Conservation (phyloP, 2,329 filamentous ascomycete species). For the Bisporella sp. region DNA sequence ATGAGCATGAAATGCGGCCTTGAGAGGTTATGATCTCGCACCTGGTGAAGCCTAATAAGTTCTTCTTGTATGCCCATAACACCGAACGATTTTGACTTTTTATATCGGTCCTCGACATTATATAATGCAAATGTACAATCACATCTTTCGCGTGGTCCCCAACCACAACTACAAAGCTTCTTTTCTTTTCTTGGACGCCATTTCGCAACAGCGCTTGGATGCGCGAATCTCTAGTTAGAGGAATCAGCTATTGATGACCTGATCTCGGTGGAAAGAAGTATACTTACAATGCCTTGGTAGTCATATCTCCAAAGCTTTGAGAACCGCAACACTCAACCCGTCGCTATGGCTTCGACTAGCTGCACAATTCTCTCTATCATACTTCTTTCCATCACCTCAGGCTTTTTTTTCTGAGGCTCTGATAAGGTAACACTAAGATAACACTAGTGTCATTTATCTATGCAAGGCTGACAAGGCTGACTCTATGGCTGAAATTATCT, state of each 20-base stretch:
- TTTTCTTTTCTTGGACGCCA: constrained; percentile 90
- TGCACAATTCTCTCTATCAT: too few relatives aligned
- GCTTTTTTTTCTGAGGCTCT: too few relatives aligned
- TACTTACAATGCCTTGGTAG: constrained; percentile 25
- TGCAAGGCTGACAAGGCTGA: too few relatives aligned
- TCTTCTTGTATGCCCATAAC: constrained; percentile 98
- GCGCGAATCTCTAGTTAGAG: constrained; percentile 63
- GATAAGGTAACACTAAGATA: too few relatives aligned
- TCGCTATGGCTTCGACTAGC: too few relatives aligned
- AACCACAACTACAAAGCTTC: constrained; percentile 95
- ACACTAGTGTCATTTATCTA: too few relatives aligned
- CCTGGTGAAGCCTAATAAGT: constrained; percentile 87
- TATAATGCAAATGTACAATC: constrained; percentile 90
- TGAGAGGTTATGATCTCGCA: constrained; percentile 20
- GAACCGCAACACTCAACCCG: too few relatives aligned
- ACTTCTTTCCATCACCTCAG: too few relatives aligned
- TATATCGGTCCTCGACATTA: constrained; percentile 82
- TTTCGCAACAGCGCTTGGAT: constrained; percentile 89
- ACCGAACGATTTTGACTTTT: constrained; percentile 88
- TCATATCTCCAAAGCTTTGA: constrained; percentile 16
- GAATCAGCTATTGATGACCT: constrained; percentile 7
- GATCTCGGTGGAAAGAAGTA: neutral
- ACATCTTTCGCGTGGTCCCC: constrained; percentile 93
- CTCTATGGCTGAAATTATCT: too few relatives aligned
- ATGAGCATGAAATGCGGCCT: neutral